A percentile compares a stretch with the other conserved stretches of the same genome.
These are phyloP conservation scores for Aspergillus phoenicis DNA, from an alignment of 2,329 filamentous ascomycete genomes.

Conservation along the genomic window DNA sequence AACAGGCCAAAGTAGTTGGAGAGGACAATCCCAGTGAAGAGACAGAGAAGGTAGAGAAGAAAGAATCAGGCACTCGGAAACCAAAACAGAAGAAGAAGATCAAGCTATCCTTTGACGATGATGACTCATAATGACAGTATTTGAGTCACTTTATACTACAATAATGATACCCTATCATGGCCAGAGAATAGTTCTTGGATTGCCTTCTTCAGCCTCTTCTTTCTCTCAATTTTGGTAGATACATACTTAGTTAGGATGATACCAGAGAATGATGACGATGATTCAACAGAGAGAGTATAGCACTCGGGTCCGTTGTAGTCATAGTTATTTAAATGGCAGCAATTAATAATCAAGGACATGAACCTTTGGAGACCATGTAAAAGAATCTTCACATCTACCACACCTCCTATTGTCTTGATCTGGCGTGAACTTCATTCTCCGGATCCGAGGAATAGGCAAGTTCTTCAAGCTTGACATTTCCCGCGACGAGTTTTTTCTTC, in stretches of 20 bases:
- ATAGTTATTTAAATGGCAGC: not conserved
- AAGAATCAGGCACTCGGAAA: slow-evolving; percentile 33
- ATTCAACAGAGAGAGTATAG: not conserved
- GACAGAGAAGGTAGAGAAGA: slow-evolving; percentile 25
- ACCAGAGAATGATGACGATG: not conserved
- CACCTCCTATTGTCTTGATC: not conserved
- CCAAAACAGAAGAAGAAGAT: slow-evolving; percentile 47
- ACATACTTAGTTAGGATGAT: not conserved
- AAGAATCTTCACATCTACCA: not conserved
- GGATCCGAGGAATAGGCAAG: not conserved
- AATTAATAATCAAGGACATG: slow-evolving; percentile 15
- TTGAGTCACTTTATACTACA: slow-evolving; percentile 4
- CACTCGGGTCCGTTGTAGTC: not conserved
- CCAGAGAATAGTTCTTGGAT: not conserved
- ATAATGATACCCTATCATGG: slow-evolving; percentile 1
- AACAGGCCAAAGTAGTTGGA: slow-evolving; percentile 45
- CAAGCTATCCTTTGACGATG: slow-evolving; percentile 48
- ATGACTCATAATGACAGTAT: slow-evolving; percentile 14
- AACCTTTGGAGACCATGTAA: not conserved
- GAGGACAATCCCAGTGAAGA: slow-evolving; percentile 32
- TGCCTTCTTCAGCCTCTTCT: not conserved
- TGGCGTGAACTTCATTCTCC: not conserved
- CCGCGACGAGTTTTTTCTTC: slow-evolving; percentile 22
- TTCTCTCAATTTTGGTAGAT: not conserved
- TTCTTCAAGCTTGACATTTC: not conserved